Evolutionary conservation across 2,329 filamentous ascomycete species (phyloP), one percentile per base, ranked within the genome.

Genomic region (Rutstroemia sp.): DNA sequence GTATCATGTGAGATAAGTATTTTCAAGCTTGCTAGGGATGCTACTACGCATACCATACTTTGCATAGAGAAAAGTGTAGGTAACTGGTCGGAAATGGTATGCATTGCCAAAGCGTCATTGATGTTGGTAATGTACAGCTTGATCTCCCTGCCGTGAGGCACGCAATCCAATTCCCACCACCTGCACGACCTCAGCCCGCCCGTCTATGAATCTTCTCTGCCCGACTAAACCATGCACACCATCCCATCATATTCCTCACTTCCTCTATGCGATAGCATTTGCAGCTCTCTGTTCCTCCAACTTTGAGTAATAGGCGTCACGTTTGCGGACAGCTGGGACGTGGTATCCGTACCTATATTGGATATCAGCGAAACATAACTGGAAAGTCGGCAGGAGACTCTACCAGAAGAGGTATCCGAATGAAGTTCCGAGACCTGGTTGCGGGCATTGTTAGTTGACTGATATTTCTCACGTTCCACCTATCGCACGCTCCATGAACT

Each of bases 321-420:
- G 71, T 54, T 64, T 64, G 59, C 69, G 70, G 58, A 73, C 69
- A 5, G 68, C 65, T 57, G 72, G 72, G 47, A 73, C 64, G 63
- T 79, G 76, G 64, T 73, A 73, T 58, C 72, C 73, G 68, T 69
- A 68, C 64, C 65, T 70, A 23, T 10, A 27, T 14, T 8, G 4
- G 17, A 48, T 37, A 56, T 25, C 38, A 25, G 3, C 10, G 6
- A 16, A 9, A 27, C n/a, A 8, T 27, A 27, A 39, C 16, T 10
- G 4, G 3, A 12, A 17, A 21, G 2, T 16, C 10, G 7, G 16
- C 19, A 2, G 21, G 14, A 3, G 7, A 21, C 14, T 76, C 67
- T 79, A 82, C 79, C 79, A 82, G 71, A 74, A 82, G 65, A 72
- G 71, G 68, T 80, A 81, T 67, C 78, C 79, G 63, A 70, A 68